Conservation (phyloP, 1,139 yeast species). For the Sugiyamaella castrensis region DNA sequence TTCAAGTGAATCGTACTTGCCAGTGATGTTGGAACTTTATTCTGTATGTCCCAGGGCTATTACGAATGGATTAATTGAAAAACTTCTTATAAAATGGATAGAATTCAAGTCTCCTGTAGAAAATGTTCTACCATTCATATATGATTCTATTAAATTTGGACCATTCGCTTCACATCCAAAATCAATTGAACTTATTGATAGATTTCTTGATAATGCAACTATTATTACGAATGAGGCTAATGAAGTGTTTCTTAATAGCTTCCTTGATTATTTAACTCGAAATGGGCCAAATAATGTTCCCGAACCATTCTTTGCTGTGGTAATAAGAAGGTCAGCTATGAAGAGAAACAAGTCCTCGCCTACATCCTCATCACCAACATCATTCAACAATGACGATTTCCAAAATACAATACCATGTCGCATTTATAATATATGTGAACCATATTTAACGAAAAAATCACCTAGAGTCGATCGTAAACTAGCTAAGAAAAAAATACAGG, state of each 20-base stretch:
- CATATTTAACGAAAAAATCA: background rate
- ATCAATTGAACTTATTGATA: background rate
- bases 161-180: background rate
- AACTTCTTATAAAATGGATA: background rate
- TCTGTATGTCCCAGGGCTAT: background rate
- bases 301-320: background rate
- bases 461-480: background rate
- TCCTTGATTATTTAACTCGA: conserved; percentile 1
- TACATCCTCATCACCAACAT: no score
- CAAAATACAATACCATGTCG: no score
- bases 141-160: background rate
- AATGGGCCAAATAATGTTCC: conserved; percentile 9
- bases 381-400: no score
- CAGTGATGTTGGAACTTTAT: conserved; percentile 5
- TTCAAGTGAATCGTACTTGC: conserved; percentile 2
- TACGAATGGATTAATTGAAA: background rate
- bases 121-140: conserved; percentile 1
- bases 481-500: background rate
- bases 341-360: no score
- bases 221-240: background rate
- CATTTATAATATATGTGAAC: background rate
- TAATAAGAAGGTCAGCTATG: background rate
- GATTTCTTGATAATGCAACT: conserved; percentile 2
- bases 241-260: background rate
- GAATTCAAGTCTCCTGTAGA: conserved; percentile 1